Evolutionary conservation across 352 stramenopile species (phyloP), one percentile per base, ranked within the genome.

Genomic region (Pythium monospermum): DNA sequence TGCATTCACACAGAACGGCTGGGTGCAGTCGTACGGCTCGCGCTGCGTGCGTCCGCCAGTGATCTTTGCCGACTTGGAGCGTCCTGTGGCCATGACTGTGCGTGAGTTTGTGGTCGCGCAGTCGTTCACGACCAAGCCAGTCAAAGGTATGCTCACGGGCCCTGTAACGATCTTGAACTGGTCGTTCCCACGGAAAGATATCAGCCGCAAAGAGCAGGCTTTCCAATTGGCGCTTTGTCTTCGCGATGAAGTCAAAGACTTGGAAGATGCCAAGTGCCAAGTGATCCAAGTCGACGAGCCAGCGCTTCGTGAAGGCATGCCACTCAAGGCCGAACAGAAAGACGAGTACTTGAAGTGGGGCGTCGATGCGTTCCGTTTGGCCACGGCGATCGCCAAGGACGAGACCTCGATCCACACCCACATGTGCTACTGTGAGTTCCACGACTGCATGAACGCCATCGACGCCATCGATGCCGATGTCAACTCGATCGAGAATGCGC

Each of bases 371-470:
- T 97, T 97, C 69, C 86, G 84, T 49, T 71, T 97, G 31, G 73
- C 85, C 27, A 96, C 87, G 2, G 85, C 75, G 26, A 81, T 89
- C 11, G 87, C 86, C 28, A 80, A 86, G 63, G 88, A 91, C 60
- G 70, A 85, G 59, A 97, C 89, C 15, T 92, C 91, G 42, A 96
- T 97, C 67, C 89, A 97, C 76, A 97, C 89, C 32, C 91, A 98
- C 84, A 97, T 98, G 87, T 98, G 91, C 84, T 98, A 98, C 81
- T 96, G 85, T 70, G 89, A 98, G 68, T 98, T 98, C 64, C 59
- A 85, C 7, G 91, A 97, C 73, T 96, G 85, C 69, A 96, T 98
- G 85, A 72, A 89, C 50, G 85, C 89, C 26, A 97, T 97, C 48
- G 87, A 95, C 53, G 78, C 79, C 21, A 86, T 98, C 31, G 91